These are phyloP conservation scores for Lomentospora prolificans DNA, from an alignment of 2,329 filamentous ascomycete species.

Conservation along the genomic window DNA sequence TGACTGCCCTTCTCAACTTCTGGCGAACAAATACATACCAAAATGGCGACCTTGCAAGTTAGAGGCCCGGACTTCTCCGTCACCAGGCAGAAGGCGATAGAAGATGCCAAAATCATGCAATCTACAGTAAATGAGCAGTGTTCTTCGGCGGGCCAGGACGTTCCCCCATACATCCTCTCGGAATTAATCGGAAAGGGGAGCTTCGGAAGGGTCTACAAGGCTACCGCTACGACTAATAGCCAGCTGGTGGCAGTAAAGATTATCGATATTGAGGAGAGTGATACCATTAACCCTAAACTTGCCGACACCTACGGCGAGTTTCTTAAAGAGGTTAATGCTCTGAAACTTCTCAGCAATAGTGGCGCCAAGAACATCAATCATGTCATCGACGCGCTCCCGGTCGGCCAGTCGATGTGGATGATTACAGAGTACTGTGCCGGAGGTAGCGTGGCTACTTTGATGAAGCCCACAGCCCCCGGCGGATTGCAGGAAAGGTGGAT, in stretches of 20 bases:
- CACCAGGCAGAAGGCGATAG: slow-evolving; percentile 50
- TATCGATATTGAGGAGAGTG: slow-evolving; percentile 64
- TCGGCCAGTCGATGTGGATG: slow-evolving; percentile 58
- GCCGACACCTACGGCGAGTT: slow-evolving; percentile 42
- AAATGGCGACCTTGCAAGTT: slow-evolving; percentile 32
- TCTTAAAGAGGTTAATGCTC: slow-evolving; percentile 39
- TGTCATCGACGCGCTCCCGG: slow-evolving; percentile 53
- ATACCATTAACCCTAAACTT: slow-evolving; percentile 47
- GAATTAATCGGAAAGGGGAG: slow-evolving; percentile 59
- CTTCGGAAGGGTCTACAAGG: slow-evolving; percentile 59
- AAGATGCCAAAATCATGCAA: slow-evolving; percentile 65
- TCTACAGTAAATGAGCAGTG: slow-evolving; percentile 52
- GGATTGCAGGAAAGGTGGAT: slow-evolving; percentile 42
- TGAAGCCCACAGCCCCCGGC: slow-evolving; percentile 36
- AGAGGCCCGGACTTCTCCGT: slow-evolving; percentile 31
- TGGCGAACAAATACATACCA: neutral
- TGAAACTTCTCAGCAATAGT: slow-evolving; percentile 50
- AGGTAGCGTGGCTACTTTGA: slow-evolving; percentile 51
- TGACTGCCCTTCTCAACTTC: too few relatives aligned
- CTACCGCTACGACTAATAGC: slow-evolving; percentile 22
- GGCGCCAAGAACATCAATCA: slow-evolving; percentile 56
- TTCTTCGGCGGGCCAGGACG: slow-evolving; percentile 45
- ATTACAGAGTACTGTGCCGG: slow-evolving; percentile 60
- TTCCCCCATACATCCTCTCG: slow-evolving; percentile 51
- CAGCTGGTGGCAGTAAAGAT: slow-evolving; percentile 60